Evolutionary conservation across 176 grass and related monocot species (phyloP), one percentile per base, ranked within the genome.

Genomic region (Oryza coarctata): DNA sequence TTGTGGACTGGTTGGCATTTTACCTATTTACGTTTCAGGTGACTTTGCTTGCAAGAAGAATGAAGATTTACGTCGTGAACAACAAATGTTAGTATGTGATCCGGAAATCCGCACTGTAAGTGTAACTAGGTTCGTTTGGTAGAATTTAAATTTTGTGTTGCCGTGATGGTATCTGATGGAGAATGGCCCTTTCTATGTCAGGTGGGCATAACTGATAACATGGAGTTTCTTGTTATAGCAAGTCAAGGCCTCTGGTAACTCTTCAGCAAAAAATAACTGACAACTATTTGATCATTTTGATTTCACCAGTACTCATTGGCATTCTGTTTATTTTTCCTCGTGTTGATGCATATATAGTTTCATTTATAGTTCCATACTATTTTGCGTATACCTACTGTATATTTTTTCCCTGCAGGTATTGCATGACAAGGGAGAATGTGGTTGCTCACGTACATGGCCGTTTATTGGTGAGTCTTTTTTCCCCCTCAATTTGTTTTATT

Each of bases 211-310:
- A 73, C 55, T 22, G 18, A 78, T 28, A 79, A 90, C 27, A 34
- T 22, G 15, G 73, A 90, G 13, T 86, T 90, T 47, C 65, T 90
- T 23, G 27, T 86, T 41, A 70, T 90, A 38, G 88, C 73, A 78
- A 78, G 66, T 62, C 57, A 68, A 3, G 78, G 88, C 10, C 50
- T 90, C 36, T 86, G 83, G 83, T 90, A 86, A 77, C 65, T 57
- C 12, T 30, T 82, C 3, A 52, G 10, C 20, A 25, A 71, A 79
- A 85, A 36, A 73, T 64, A 79, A 65, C 15, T 39, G 3, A 65
- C 22, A 70, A 58, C 4, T 52, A 3, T 8, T 85, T 14, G 12
- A 58, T 55, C 68, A 69, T 43, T 43, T 30, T 58, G 20, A 52
- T 52, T 17, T 52, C 49, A 52, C 18, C 15, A 52, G 49, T 52